Percentiles rank a stretch among this genome's conserved stretches.
Evolutionary conservation across 2,329 filamentous ascomycete species (phyloP).

Genomic region (Paradendryphiella salina): DNA sequence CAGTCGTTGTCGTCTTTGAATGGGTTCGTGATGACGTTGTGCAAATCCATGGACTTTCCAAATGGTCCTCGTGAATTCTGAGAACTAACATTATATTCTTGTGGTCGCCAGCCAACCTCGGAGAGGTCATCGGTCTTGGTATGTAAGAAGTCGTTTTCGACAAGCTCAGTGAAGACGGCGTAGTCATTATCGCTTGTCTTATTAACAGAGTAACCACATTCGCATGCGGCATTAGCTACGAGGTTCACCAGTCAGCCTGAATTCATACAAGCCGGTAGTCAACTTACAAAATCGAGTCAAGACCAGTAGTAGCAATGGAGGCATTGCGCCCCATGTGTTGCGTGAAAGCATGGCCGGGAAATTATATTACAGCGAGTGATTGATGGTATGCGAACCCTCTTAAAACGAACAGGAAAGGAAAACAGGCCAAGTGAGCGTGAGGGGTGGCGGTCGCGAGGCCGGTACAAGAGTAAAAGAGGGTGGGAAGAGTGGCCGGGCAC

Average conservation of each 20-base stretch:
- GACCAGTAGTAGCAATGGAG: slow-evolving; percentile 37
- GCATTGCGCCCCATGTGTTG: slow-evolving; percentile 28
- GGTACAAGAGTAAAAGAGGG: slow-evolving; percentile 12
- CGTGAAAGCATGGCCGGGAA: slow-evolving; percentile 22
- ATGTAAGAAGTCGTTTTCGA: slow-evolving; percentile 73
- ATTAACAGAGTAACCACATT: slow-evolving; percentile 70
- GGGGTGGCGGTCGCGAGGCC: slow-evolving; percentile 11
- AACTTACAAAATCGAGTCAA: slow-evolving; percentile 40
- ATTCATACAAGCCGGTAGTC: neutral
- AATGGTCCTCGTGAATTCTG: slow-evolving; percentile 63
- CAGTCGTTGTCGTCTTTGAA: slow-evolving; percentile 50
- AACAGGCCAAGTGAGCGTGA: slow-evolving; percentile 19
- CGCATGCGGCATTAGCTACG: slow-evolving; percentile 58
- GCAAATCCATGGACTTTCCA: slow-evolving; percentile 64
- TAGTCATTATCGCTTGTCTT: slow-evolving; percentile 47
- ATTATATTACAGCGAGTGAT: slow-evolving; percentile 28
- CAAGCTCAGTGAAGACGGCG: slow-evolving; percentile 66
- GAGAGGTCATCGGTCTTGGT: slow-evolving; percentile 54
- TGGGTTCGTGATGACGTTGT: slow-evolving; percentile 62
- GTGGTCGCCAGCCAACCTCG: slow-evolving; percentile 62
- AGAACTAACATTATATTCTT: slow-evolving; percentile 68
- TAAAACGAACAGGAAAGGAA: slow-evolving; percentile 15
- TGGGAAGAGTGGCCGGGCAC: neutral
- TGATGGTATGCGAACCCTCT: slow-evolving; percentile 14
- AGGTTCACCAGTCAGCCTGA: neutral